Base-by-base conservation (phyloP, 306 rosid species). In the Potentilla sterilis region DNA sequence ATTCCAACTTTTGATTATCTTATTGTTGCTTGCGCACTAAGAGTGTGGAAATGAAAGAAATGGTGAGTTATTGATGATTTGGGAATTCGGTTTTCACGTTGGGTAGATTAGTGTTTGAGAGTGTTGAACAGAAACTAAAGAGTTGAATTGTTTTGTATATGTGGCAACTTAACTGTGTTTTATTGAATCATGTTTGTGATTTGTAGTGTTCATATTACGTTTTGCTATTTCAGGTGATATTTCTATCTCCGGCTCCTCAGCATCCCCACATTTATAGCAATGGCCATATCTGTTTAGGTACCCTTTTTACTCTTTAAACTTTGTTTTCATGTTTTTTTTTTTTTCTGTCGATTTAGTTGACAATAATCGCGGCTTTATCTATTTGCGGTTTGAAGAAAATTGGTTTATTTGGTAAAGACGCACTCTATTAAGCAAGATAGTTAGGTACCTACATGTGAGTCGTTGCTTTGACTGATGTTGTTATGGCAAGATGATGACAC, bases 221-320 rank as follows among this genome's bases (percentile, higher is more conserved):
- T 46, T 77, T 59, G 67, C 38, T 7, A 2, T 49, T 51, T 10
- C 81, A 94, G 97, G 98, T 94, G 74, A 90, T 94, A 78, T 94
- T 94, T 76, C 79, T 92, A 77, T 80, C 87, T 59, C 97, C 98
- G 8, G 96, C 98, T 72, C 98, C 98, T 1, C 79, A 88, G 79
- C 98, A 94, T 85, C 98, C 98, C 19, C 98, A 95, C 84, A 95
- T 95, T 78, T 95, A 95, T 70, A 95, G 98, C 88, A 95, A 95
- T 35, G 98, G 98, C 38, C 98, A 95, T 87, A 95, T 95, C 81
- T 95, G 98, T 83, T 84, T 95, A 86, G 98, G 98, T 95, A 84
- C 44, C 0, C 7, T n/a, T 51, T 14, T 10, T 44, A 18, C 47
- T 24, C 52, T 22, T 24, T 73, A 3, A 22, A 67, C 54, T 80